Evolutionary conservation across 495 filamentous ascomycete species (phyloP).

Genomic region (Penicillium herquei): DNA sequence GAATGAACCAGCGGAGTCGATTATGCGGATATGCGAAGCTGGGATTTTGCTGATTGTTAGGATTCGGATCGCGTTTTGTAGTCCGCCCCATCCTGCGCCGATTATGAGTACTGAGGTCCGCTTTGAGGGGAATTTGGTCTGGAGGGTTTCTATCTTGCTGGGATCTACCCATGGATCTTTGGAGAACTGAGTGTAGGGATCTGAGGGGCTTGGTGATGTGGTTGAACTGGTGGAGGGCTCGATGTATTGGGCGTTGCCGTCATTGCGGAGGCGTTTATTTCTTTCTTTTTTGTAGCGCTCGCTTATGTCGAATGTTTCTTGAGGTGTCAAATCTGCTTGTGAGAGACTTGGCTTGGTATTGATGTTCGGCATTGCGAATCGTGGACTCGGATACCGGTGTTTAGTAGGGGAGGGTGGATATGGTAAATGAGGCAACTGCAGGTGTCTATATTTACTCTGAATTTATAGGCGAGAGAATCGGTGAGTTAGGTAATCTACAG

Average conservation of each 20-base stretch:
- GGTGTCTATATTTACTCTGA: too few species aligned
- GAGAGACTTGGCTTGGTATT: too few species aligned
- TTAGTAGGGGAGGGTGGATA: too few species aligned
- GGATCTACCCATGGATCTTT: slow-evolving; percentile 49
- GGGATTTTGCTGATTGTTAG: slow-evolving; percentile 42
- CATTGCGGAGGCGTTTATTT: slow-evolving; percentile 42
- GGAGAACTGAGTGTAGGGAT: slow-evolving; percentile 21
- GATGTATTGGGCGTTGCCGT: slow-evolving; percentile 20
- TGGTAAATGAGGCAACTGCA: too few species aligned
- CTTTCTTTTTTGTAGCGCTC: slow-evolving; percentile 41
- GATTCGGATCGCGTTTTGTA: slow-evolving; percentile 48
- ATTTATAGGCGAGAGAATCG: too few species aligned
- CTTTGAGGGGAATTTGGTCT: slow-evolving; percentile 32
- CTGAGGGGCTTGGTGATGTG: slow-evolving; percentile 17
- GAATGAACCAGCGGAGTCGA: slow-evolving; percentile 41
- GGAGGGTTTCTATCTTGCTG: slow-evolving; percentile 19
- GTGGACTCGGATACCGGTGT: too few species aligned
- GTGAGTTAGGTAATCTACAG: too few species aligned
- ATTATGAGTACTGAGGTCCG: slow-evolving; percentile 30
- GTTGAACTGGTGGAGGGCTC: slow-evolving; percentile 33
- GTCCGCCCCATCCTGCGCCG: slow-evolving; percentile 53
- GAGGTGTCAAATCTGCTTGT: too few species aligned
- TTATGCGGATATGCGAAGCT: slow-evolving; percentile 42
- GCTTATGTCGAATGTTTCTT: not conserved
- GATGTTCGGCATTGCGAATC: too few species aligned